Evolutionary conservation across 352 stramenopile genomes (phyloP), one percentile per base, ranked within the genome.

Genomic region (Blastocystis sp.): DNA sequence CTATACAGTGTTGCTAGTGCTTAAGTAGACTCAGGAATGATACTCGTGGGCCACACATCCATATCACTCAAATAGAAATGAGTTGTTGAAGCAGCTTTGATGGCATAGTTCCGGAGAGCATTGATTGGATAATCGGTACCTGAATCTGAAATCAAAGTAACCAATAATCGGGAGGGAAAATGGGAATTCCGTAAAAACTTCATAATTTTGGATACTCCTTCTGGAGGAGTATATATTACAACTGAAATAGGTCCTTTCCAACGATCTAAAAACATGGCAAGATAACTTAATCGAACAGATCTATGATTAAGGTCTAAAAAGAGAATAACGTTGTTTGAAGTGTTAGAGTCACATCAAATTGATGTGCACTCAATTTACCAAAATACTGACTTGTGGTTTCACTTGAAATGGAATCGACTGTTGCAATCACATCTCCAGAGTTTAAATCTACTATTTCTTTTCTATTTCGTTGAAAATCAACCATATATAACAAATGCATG

Each of bases 1-100:
- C 3, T 2, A 32, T 61, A 61, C 27, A 61, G 5, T 2, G 54
- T 14, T 39, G 21, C 67, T 63, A 80, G n/a, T 5, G 6, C 37
- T 51, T 19, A n/a, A 83, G 32, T 56, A 11, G 9, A 16, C 16
- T 5, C 4, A 9, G 0, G 29, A 52, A 43, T 77, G 4, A 1
- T 52, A 87, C 77, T 29, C 3, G 49, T 1, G 5, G 77, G 77
- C 77, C 77, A 87, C 0, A 87, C 61, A 46, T 87, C 77, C 77
- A 87, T 87, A 57, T 87, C 77, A n/a, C 51, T 42, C 1, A 87
- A 12, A 35, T 63, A 87, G 32, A 87, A 87, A 24, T 87, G 77
- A 11, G 24, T 63, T 24, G 77, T 87, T 6, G 77, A 19, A 0
- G 54, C 77, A n/a, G 42, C 52, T 32, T 35, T 39, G 46, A 87